Evolutionary conservation across 768 basidiomycete species (phyloP).

Genomic region (Porphyrellus cyaneotinctus): DNA sequence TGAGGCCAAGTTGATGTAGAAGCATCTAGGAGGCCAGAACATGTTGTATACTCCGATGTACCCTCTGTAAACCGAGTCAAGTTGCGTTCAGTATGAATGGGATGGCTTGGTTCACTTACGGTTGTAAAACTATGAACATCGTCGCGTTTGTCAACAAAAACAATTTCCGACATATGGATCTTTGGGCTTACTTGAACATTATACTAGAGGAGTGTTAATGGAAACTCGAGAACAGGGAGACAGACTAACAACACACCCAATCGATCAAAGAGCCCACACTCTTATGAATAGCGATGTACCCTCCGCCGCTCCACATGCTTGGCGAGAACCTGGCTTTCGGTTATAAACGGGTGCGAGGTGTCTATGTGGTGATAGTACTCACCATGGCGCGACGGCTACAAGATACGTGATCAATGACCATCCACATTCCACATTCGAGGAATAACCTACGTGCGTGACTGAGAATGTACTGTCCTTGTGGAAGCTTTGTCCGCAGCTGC

Average conservation of each 20-base stretch:
- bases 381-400: not conserved
- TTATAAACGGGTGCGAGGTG: not conserved
- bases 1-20: constrained; percentile 39
- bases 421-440: too few species aligned
- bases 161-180: not conserved
- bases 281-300: constrained; percentile 37
- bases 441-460: constrained; percentile 33
- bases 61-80: constrained; percentile 26
- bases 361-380: not conserved
- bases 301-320: constrained; percentile 36
- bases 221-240: too few species aligned
- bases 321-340: constrained; percentile 29
- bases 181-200: not conserved
- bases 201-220: not conserved
- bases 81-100: not conserved
- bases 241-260: constrained; percentile 29
- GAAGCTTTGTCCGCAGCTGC: constrained; percentile 29
- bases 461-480: constrained; percentile 31
- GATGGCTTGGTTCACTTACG: not conserved
- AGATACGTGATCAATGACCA: too few species aligned
- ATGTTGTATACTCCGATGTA: constrained; percentile 34
- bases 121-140: not conserved
- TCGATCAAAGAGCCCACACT: constrained; percentile 42
- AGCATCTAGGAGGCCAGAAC: constrained; percentile 34
- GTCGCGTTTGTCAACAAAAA: too few species aligned